Percentiles rank a stretch among this genome's conserved stretches.
Evolutionary conservation across 768 basidiomycete species (phyloP).

Genomic region (Naganishia randhawae): DNA sequence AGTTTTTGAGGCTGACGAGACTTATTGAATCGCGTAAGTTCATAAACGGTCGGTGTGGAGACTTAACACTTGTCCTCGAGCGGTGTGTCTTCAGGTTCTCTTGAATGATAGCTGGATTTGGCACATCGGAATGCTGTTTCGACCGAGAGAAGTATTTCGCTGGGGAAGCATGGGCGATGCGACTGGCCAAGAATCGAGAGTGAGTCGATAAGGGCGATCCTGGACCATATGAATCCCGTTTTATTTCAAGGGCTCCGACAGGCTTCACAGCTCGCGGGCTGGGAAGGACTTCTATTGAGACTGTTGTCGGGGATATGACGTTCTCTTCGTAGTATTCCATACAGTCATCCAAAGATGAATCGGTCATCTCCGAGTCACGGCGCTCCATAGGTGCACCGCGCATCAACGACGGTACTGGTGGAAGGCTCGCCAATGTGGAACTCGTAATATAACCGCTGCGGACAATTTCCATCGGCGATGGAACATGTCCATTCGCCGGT

Average conservation of each 20-base stretch:
- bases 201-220: conserved; percentile 25
- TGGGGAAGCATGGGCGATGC: background rate
- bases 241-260: background rate
- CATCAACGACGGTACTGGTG: conserved; percentile 13
- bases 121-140: conserved; percentile 1
- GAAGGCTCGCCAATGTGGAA: conserved; percentile 10
- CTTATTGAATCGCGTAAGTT: conserved; percentile 9
- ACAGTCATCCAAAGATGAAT: conserved; percentile 13
- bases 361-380: conserved; percentile 15
- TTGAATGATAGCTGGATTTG: background rate
- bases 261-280: background rate
- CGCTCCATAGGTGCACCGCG: conserved; percentile 1
- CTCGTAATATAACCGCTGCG: conserved; percentile 4
- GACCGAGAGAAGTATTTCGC: background rate
- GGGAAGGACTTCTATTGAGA: background rate
- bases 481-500: background rate
- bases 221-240: conserved; percentile 23
- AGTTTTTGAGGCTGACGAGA: background rate
- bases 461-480: conserved; percentile 3
- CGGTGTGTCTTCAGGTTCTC: conserved; percentile 2
- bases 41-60: conserved; percentile 3
- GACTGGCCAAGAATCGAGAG: conserved; percentile 10
- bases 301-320: background rate
- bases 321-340: conserved; percentile 6
- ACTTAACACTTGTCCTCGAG: background rate